Evolutionary conservation across 2,329 filamentous ascomycete genomes (phyloP).

Genomic region (Fusarium sambucinum): DNA sequence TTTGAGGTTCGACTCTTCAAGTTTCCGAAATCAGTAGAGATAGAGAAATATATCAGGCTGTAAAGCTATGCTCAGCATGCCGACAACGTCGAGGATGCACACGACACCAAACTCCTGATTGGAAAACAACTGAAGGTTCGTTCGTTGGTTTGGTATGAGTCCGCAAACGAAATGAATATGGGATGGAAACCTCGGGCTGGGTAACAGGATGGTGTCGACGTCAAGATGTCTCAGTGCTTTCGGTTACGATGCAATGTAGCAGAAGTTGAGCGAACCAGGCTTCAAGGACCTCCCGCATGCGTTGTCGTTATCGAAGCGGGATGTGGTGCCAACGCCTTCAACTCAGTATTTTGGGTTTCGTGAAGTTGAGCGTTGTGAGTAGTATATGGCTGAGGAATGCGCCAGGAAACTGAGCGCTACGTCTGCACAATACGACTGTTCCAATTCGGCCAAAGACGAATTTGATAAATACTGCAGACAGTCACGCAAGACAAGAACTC

Average conservation of each 20-base stretch:
- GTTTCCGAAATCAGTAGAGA: conserved; percentile 17
- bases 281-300: conserved; percentile 37
- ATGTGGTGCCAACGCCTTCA: conserved; percentile 19
- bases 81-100: conserved; percentile 23
- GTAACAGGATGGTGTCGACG: conserved; percentile 34
- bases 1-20: conserved; percentile 13
- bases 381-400: conserved; percentile 21
- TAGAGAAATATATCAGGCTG: conserved; percentile 23
- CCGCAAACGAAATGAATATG: conserved; percentile 15
- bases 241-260: conserved; percentile 40
- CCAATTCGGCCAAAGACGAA: conserved; percentile 12
- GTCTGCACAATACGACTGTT: conserved; percentile 15
- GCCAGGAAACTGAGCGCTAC: conserved; percentile 10
- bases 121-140: conserved; percentile 30
- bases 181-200: conserved; percentile 23
- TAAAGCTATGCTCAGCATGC: conserved; percentile 38
- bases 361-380: conserved; percentile 25
- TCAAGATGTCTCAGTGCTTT: conserved; percentile 44
- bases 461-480: conserved; percentile 36
- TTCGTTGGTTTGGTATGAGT: conserved; percentile 1
- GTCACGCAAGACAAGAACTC: conserved; percentile 34
- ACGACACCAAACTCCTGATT: conserved; percentile 24
- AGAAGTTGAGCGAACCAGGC: conserved; percentile 33
- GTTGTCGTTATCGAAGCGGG: conserved; percentile 33
- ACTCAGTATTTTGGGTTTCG: conserved; percentile 27